Conservation (phyloP, 1,284 basidiomycete genomes). For the Tausonia pullulans region DNA sequence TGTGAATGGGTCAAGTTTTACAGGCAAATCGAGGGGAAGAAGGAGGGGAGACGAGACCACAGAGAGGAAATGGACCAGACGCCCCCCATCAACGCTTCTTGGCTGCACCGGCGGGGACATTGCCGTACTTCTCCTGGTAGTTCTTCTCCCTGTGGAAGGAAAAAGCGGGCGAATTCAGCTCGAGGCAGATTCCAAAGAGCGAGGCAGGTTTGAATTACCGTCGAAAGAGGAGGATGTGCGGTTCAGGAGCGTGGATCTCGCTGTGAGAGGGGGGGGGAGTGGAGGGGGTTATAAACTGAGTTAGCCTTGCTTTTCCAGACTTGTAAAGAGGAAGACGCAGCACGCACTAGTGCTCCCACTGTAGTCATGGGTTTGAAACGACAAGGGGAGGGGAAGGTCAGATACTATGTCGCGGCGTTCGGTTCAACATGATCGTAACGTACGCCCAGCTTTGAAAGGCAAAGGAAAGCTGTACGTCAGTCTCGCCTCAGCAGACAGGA, state of each 20-base stretch:
- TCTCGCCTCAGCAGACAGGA: too few species aligned
- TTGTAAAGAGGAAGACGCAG: too few species aligned
- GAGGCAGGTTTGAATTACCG: constrained; percentile 5
- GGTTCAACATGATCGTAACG: background rate
- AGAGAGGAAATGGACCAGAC: too few species aligned
- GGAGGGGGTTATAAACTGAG: background rate
- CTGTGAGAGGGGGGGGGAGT: background rate
- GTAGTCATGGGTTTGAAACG: background rate
- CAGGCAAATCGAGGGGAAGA: too few species aligned
- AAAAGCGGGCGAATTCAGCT: background rate
- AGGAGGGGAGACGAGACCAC: too few species aligned
- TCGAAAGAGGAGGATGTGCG: constrained; percentile 12
- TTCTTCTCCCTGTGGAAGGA: too few species aligned
- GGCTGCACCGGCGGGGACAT: too few species aligned
- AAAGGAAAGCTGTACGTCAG: too few species aligned
- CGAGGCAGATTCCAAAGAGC: background rate
- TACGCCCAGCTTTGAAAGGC: background rate
- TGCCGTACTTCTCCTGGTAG: too few species aligned
- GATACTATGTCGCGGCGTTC: background rate
- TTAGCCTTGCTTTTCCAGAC: background rate
- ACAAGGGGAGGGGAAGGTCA: background rate
- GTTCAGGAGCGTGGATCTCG: constrained; percentile 2
- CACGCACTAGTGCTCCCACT: constrained; percentile 16
- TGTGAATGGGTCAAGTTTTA: too few species aligned
- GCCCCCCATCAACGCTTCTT: too few species aligned